Evolutionary conservation across 2,329 filamentous ascomycete genomes (phyloP).

Genomic region (Dothideomycetes sp.): DNA sequence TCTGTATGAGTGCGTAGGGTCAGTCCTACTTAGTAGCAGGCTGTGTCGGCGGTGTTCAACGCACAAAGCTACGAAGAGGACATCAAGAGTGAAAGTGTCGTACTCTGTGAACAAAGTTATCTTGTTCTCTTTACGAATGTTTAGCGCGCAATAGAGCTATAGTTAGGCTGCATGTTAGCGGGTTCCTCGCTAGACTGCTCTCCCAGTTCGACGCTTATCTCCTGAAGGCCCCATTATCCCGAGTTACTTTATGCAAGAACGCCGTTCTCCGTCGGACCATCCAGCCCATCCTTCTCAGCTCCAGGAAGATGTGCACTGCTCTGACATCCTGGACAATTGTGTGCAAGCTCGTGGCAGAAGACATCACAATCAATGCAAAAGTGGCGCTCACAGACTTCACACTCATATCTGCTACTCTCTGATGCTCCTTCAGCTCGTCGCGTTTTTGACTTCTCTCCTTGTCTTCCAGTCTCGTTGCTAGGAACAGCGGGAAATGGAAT

Average conservation of each 20-base stretch:
- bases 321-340: conserved; percentile 91
- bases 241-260: background rate
- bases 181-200: no score
- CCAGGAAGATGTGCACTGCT: conserved; percentile 23
- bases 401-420: conserved; percentile 81
- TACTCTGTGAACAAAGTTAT: no score
- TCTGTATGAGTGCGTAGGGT: no score
- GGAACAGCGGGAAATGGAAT: conserved; percentile 53
- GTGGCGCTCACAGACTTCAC: conserved; percentile 73
- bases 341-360: conserved; percentile 84
- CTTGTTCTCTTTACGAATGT: no score
- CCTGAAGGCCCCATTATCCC: no score
- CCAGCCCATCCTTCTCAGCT: background rate
- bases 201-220: no score
- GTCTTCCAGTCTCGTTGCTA: conserved; percentile 12
- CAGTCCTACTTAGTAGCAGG: no score
- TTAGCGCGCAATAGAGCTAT: no score
- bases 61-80: no score
- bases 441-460: conserved; percentile 5
- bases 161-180: no score
- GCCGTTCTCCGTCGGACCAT: background rate
- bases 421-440: conserved; percentile 46
- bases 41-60: no score
- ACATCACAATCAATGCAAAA: conserved; percentile 98
- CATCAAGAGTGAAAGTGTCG: no score